These are phyloP conservation scores for Casuarina cunninghamiana DNA, from an alignment of 306 rosid species.

Conservation along the genomic window DNA sequence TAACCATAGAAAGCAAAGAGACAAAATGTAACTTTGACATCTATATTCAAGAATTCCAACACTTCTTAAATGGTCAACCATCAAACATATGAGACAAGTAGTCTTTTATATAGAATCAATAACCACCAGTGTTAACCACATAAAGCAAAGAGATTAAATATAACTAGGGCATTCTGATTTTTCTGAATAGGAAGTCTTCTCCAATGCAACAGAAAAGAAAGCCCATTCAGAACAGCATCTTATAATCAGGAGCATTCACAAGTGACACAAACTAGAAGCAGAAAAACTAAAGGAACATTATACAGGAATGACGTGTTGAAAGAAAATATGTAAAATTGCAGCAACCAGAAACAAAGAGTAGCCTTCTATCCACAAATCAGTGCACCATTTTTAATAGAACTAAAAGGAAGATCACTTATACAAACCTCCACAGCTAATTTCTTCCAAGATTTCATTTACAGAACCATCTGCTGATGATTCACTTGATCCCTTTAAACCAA, in stretches of 20 bases:
- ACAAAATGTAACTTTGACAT: too few species aligned
- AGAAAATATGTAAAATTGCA: background rate
- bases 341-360: background rate
- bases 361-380: background rate
- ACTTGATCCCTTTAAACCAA: background rate
- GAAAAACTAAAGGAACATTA: background rate
- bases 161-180: background rate
- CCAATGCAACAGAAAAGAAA: background rate
- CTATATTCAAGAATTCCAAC: background rate
- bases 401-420: background rate
- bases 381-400: background rate
- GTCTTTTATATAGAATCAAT: too few species aligned
- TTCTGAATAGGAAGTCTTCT: background rate
- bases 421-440: background rate
- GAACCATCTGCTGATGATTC: background rate
- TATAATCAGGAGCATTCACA: background rate
- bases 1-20: too few species aligned
- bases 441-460: background rate
- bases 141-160: background rate
- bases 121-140: background rate
- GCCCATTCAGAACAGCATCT: background rate
- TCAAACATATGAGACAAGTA: background rate
- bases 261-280: background rate
- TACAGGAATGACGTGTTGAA: background rate
- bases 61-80: conserved; percentile 6